A percentile compares a stretch with the other conserved stretches of the same genome.
Conservation (phyloP, 176 grass and related monocot species). For the Phoenix roebelenii region DNA sequence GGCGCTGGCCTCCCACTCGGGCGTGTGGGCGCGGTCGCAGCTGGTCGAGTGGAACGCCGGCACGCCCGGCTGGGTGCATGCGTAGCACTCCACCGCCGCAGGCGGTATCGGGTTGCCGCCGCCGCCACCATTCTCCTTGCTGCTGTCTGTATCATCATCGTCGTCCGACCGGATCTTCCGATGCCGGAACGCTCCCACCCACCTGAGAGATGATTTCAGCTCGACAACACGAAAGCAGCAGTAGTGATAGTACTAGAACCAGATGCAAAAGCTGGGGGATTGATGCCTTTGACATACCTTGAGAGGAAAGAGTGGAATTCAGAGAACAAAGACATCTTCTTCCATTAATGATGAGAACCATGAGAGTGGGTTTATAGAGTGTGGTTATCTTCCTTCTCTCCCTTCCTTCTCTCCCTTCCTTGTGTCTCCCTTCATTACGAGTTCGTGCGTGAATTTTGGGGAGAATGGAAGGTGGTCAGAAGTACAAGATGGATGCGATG, state of each 20-base stretch:
- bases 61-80: constrained; percentile 86
- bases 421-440: neutral
- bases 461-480: neutral
- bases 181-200: neutral
- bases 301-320: constrained; percentile 11
- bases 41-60: constrained; percentile 91
- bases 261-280: neutral
- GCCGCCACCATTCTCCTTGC: neutral
- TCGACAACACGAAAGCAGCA: neutral
- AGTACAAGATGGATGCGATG: neutral
- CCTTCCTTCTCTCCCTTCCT: neutral
- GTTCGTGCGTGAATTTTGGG: neutral
- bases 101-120: neutral
- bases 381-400: neutral
- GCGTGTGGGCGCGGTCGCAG: constrained; percentile 74
- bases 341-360: constrained; percentile 11
- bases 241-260: neutral
- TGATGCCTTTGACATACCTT: neutral
- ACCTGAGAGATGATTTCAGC: neutral
- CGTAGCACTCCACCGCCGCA: constrained; percentile 62
- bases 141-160: neutral
- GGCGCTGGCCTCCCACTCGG: constrained; percentile 82
- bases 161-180: neutral
- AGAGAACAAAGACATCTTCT: neutral
- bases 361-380: too few relatives aligned